phyloP scores from a whole-genome alignment of 805 yeast species.

The Kodamaea kaohsiungensis region DNA sequence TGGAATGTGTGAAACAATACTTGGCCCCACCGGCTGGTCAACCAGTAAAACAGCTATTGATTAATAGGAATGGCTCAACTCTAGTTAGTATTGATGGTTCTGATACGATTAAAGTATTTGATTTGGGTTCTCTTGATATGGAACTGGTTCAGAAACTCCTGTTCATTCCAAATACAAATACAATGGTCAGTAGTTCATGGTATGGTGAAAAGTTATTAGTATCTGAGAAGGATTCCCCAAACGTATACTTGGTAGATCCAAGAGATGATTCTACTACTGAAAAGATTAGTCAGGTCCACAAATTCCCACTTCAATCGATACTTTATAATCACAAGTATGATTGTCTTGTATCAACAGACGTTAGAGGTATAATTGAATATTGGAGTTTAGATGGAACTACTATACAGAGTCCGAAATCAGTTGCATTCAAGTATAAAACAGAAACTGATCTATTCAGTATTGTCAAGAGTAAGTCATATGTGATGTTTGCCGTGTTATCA shows the following conservation, averaged over 20 bases:
- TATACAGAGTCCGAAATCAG: constrained; percentile 2
- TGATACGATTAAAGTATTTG: constrained; percentile 29
- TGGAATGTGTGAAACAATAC: constrained; percentile 17
- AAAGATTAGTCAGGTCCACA: constrained; percentile 12
- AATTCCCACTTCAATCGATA: constrained; percentile 13
- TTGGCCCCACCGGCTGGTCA: constrained; percentile 17
- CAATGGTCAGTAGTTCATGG: constrained; percentile 16
- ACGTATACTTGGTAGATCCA: constrained; percentile 13
- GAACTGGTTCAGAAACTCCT: constrained; percentile 27
- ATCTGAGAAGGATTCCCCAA: constrained; percentile 13
- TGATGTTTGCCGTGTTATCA: constrained; percentile 18
- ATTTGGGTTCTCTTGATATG: constrained; percentile 36
- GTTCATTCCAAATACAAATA: constrained; percentile 21
- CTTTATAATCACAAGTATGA: constrained; percentile 14
- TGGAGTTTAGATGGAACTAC: constrained; percentile 17
- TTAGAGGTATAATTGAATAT: constrained; percentile 22
- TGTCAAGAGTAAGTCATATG: constrained; percentile 28
- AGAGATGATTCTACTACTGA: constrained; percentile 13
- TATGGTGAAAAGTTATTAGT: constrained; percentile 14
- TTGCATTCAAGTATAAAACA: constrained; percentile 35
- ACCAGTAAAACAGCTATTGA: constrained; percentile 16
- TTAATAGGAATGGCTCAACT: constrained; percentile 15
- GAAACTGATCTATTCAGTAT: constrained; percentile 39
- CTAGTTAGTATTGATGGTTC: constrained; percentile 25
- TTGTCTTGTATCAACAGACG: constrained; percentile 22